phyloP scores from a whole-genome alignment of 2,329 filamentous ascomycete species.

The Knoxdaviesia capensis region DNA sequence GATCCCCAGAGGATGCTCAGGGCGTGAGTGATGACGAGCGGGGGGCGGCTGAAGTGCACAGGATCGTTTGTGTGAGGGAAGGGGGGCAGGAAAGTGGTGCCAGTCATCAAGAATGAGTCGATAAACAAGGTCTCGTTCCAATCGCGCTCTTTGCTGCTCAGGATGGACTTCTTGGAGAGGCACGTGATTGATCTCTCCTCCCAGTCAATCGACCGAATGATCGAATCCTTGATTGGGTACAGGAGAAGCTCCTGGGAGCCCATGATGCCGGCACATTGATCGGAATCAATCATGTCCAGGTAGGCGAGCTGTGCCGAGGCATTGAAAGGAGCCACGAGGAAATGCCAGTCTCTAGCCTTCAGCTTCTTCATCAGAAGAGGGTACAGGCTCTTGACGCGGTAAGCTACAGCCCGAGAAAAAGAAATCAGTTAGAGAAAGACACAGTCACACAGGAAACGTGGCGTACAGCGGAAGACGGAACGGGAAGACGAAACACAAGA shows the following conservation, averaged over 20 bases:
- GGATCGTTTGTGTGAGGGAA: slow-evolving; percentile 57
- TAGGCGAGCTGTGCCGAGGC: slow-evolving; percentile 70
- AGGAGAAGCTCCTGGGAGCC: slow-evolving; percentile 70
- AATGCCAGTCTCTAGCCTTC: slow-evolving; percentile 46
- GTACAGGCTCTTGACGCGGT: slow-evolving; percentile 51
- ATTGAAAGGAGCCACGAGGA: slow-evolving; percentile 70
- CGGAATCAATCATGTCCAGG: slow-evolving; percentile 45
- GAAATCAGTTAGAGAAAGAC: not conserved
- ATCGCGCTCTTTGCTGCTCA: slow-evolving; percentile 29
- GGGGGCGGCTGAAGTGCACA: slow-evolving; percentile 30
- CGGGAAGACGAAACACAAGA: not conserved
- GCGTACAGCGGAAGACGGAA: slow-evolving; percentile 1
- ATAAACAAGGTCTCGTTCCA: slow-evolving; percentile 54
- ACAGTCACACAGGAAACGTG: too few species aligned
- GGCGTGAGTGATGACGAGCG: slow-evolving; percentile 50
- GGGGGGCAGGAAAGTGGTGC: slow-evolving; percentile 57
- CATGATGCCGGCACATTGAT: slow-evolving; percentile 57
- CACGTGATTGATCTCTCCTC: slow-evolving; percentile 41
- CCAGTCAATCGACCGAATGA: slow-evolving; percentile 50
- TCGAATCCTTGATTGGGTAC: slow-evolving; percentile 61
- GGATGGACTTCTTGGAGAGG: slow-evolving; percentile 46
- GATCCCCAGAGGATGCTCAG: slow-evolving; percentile 53
- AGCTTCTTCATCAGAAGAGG: slow-evolving; percentile 60
- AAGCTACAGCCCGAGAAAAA: slow-evolving; percentile 29
- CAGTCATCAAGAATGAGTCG: slow-evolving; percentile 66